Percentiles rank a stretch among this genome's conserved stretches.
phyloP scores from a whole-genome alignment of 1,284 basidiomycete species.

The Rhodotorula sp. region DNA sequence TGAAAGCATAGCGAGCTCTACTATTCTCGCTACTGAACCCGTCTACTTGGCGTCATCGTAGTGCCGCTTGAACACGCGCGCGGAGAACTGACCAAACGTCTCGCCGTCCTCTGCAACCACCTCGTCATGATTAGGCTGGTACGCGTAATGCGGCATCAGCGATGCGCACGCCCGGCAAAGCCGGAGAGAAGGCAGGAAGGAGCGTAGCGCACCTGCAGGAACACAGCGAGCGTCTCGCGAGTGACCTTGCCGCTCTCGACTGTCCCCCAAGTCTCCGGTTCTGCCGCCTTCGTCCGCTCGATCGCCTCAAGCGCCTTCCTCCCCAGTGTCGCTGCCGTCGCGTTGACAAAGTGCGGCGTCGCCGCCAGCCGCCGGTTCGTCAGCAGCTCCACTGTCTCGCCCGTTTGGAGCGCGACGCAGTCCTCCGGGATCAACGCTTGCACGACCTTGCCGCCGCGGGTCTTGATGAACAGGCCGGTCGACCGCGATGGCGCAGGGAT shows the following conservation, averaged over 20 bases:
- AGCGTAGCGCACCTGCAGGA: slow-evolving; percentile 65
- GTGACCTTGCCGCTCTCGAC: slow-evolving; percentile 70
- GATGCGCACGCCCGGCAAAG: neutral
- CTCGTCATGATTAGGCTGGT: slow-evolving; percentile 70
- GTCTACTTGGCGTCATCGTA: slow-evolving; percentile 18
- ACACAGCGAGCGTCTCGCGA: slow-evolving; percentile 61
- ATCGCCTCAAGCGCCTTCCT: slow-evolving; percentile 31
- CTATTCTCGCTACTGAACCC: no score
- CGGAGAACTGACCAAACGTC: slow-evolving; percentile 77
- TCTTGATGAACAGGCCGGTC: slow-evolving; percentile 86
- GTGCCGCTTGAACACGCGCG: slow-evolving; percentile 31
- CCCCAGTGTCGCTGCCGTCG: slow-evolving; percentile 33
- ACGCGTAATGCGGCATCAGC: neutral
- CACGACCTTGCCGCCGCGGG: slow-evolving; percentile 67
- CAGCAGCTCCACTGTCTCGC: slow-evolving; percentile 84
- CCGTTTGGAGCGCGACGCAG: slow-evolving; percentile 87
- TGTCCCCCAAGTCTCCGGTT: slow-evolving; percentile 56
- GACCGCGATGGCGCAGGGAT: slow-evolving; percentile 68
- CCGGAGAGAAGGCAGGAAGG: neutral
- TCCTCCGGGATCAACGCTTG: slow-evolving; percentile 78
- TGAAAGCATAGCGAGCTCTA: no score
- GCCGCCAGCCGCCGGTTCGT: slow-evolving; percentile 74
- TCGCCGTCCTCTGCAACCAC: slow-evolving; percentile 64
- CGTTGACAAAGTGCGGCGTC: slow-evolving; percentile 84
- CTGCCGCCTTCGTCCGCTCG: slow-evolving; percentile 46